Evolutionary conservation across 2,329 filamentous ascomycete genomes (phyloP), one percentile per base, ranked within the genome.

Genomic region (Fusarium abutilonis): DNA sequence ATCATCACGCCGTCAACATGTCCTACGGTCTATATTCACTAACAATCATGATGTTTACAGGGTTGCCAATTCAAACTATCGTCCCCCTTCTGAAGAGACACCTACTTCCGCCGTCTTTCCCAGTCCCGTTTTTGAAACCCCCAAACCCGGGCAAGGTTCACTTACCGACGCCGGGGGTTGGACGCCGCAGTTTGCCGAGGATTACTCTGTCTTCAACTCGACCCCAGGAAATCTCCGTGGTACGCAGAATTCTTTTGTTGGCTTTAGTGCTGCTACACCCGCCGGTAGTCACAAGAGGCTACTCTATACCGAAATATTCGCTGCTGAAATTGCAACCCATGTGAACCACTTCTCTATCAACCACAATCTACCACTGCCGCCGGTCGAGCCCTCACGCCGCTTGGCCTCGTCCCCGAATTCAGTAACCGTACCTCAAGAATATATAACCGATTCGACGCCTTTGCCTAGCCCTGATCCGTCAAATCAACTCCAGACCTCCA

Each of bases 141-240:
- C 84, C 40, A 83, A 79, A 72, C 75, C 76, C 52, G 78, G 74
- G 66, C 78, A 78, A 62, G 76, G 76, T 57, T 78, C 76, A 53
- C 80, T 82, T 64, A 75, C 82, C 74, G 80, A 83, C 60, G 73
- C 80, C 48, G 77, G 78, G 64, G 79, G 80, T 65, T 85, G 83
- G 81, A 88, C 85, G 40, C 85, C 86, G 72, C 81, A 80, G 55
- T 88, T 87, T 76, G 84, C 85, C 63, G 84, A 88, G 71, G 85
- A 88, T 64, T 88, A 86, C 69, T 86, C 85, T 61, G 84, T 88
- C 69, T 88, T 88, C 78, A 86, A 86, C 75, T 77, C 81, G n/a
- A 87, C 85, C 9, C 86, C 86, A 14, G 85, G 83, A 43, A 85
- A 86, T 70, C 77, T 87, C 51, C 78, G 78, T 67, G 81, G 77